Evolutionary conservation across 371 early-diverging fungal species (phyloP).

Genomic region (Rhizopus arrhizus): DNA sequence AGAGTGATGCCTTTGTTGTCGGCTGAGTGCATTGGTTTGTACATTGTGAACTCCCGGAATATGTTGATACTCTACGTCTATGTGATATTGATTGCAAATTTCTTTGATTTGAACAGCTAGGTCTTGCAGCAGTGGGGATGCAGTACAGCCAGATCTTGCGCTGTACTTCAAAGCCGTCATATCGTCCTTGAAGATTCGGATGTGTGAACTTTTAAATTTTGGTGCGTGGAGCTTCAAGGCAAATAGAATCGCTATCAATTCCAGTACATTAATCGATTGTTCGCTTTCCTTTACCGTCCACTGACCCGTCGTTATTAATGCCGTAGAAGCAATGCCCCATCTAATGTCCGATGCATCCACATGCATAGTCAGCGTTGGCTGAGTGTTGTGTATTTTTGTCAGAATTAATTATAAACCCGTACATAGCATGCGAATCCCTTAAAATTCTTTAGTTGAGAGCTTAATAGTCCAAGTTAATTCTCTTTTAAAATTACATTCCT

Average conservation of each 20-base stretch:
- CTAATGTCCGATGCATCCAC: slow-evolving; percentile 12
- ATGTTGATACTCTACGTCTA: slow-evolving; percentile 3
- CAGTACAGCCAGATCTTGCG: neutral
- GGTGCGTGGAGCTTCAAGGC: neutral
- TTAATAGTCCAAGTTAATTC: too few species aligned
- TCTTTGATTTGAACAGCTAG: slow-evolving; percentile 6
- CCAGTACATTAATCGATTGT: neutral
- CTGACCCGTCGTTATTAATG: neutral
- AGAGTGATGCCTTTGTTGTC: slow-evolving; percentile 5
- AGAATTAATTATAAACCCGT: too few species aligned
- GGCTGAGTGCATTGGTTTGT: neutral
- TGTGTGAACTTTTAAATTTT: neutral
- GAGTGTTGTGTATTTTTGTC: too few species aligned
- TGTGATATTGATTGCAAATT: slow-evolving; percentile 1
- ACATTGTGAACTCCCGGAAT: slow-evolving; percentile 6
- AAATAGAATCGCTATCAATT: slow-evolving; percentile 1
- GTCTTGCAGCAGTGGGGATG: slow-evolving; percentile 5
- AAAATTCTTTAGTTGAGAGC: too few species aligned
- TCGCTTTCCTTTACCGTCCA: neutral
- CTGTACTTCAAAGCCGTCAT: slow-evolving; percentile 7
- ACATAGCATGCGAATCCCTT: too few species aligned
- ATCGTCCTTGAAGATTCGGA: slow-evolving; percentile 5
- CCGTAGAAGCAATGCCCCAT: neutral
- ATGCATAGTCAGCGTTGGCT: slow-evolving; percentile 9
- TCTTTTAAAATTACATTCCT: too few species aligned